phyloP scores from a whole-genome alignment of 163 green algal species.

The Volvox carteri region DNA sequence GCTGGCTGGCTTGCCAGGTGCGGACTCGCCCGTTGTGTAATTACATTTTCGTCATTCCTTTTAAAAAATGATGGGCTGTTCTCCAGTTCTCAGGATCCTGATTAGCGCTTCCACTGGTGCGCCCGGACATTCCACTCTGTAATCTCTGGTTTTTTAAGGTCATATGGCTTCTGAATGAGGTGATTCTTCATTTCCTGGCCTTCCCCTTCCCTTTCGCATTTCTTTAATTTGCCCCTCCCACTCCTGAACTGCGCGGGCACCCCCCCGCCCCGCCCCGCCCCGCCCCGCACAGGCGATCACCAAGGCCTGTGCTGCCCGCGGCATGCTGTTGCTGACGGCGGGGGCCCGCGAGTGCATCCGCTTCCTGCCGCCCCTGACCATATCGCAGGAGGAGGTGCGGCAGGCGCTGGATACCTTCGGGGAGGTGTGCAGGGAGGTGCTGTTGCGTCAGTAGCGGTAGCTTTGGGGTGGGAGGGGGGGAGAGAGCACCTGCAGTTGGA shows the following conservation, averaged over 20 bases:
- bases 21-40: background rate
- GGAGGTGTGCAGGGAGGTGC: constrained; percentile 64
- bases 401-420: constrained; percentile 72
- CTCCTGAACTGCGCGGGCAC: too few relatives aligned
- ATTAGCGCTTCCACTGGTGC: background rate
- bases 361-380: constrained; percentile 88
- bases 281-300: constrained; percentile 67
- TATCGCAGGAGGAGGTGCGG: constrained; percentile 78
- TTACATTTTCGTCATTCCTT: background rate
- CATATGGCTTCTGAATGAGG: too few relatives aligned
- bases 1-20: background rate
- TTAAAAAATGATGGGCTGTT: background rate
- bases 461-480: too few relatives aligned
- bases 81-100: background rate
- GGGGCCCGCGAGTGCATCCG: constrained; percentile 85
- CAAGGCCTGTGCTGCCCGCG: constrained; percentile 69
- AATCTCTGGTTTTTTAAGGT: too few relatives aligned
- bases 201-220: too few relatives aligned
- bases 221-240: too few relatives aligned
- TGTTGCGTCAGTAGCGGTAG: constrained; percentile 17
- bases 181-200: too few relatives aligned
- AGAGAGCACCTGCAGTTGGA: too few relatives aligned
- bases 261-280: too few relatives aligned
- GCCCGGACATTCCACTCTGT: background rate
- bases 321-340: constrained; percentile 85